A percentile compares a stretch with the other conserved stretches of the same genome.
These are phyloP conservation scores for Trichophyton schoenleinii DNA, from an alignment of 2,329 filamentous ascomycete species.

Conservation along the genomic window DNA sequence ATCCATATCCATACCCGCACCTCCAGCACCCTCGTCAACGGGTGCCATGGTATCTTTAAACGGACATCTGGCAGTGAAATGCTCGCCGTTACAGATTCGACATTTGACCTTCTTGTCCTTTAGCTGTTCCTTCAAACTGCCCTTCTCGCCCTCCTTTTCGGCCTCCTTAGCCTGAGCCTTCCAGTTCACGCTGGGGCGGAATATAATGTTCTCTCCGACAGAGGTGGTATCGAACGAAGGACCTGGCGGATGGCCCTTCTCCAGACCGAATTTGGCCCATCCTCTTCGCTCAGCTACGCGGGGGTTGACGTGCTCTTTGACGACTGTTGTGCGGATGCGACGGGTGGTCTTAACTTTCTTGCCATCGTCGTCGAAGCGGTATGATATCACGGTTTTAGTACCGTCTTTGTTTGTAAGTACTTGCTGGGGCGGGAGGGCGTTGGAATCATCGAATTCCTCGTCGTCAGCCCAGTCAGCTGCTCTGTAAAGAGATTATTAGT, in stretches of 20 bases:
- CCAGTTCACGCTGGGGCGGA: conserved; percentile 88
- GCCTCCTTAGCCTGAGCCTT: conserved; percentile 71
- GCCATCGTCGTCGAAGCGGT: conserved; percentile 79
- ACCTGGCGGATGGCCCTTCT: conserved; percentile 70
- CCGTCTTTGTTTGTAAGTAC: conserved; percentile 96
- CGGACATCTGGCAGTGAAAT: conserved; percentile 97
- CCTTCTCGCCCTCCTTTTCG: conserved; percentile 44
- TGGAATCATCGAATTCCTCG: conserved; percentile 71
- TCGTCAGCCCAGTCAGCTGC: conserved; percentile 81
- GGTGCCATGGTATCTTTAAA: conserved; percentile 99
- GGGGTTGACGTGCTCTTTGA: conserved; percentile 91
- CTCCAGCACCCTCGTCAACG: conserved; percentile 32
- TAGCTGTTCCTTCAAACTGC: conserved; percentile 54
- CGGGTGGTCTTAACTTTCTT: conserved; percentile 97
- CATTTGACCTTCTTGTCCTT: conserved; percentile 99
- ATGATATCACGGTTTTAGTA: conserved; percentile 88
- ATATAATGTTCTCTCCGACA: conserved; percentile 95
- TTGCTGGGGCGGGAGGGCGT: conserved; percentile 71
- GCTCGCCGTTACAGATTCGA: conserved; percentile 95
- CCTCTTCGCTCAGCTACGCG: conserved; percentile 87
- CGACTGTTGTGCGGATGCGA: conserved; percentile 80
- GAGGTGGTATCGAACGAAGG: conserved; percentile 82
- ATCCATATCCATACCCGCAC: conserved; percentile 35
- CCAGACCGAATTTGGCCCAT: conserved; percentile 86
- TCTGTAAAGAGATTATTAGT: conserved; percentile 5